Conservation (phyloP, 1,284 basidiomycete species). For the Fistulinella cinereoalba region DNA sequence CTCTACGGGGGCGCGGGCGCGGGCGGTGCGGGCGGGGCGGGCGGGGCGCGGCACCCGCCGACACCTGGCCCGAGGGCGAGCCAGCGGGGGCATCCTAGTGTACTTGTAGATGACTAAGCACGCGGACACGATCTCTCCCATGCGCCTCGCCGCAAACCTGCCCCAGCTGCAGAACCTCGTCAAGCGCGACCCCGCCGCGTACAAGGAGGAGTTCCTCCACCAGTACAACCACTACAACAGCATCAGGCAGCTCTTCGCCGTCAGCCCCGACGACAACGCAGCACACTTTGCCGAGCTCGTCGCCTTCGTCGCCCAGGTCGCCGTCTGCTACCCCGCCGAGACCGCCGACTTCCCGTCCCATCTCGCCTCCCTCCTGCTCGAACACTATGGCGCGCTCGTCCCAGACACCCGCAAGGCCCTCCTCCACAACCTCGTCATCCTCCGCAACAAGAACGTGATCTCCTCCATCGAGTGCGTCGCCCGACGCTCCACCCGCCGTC, state of each 20-base stretch:
- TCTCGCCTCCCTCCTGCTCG: conserved; percentile 72
- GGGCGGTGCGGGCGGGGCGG: conserved; percentile 22
- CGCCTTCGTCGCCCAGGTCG: conserved; percentile 73
- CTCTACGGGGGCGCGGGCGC: conserved; percentile 36
- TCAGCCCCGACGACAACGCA: conserved; percentile 77
- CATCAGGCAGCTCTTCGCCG: conserved; percentile 79
- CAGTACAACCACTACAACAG: conserved; percentile 98
- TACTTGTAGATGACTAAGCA: conserved; percentile 13
- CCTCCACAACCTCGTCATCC: conserved; percentile 87
- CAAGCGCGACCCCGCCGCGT: conserved; percentile 88
- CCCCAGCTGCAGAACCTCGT: conserved; percentile 93
- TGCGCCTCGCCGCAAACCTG: conserved; percentile 67
- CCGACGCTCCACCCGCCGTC: background rate
- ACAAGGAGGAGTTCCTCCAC: conserved; percentile 96
- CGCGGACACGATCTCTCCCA: conserved; percentile 5
- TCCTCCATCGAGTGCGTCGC: conserved; percentile 81
- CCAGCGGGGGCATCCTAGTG: background rate
- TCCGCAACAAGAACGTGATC: conserved; percentile 92
- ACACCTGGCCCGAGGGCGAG: background rate
- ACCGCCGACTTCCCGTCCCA: conserved; percentile 81
- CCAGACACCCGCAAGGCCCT: conserved; percentile 81
- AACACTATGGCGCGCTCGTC: conserved; percentile 67
- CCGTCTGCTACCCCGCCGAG: conserved; percentile 87
- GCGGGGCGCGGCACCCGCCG: background rate
- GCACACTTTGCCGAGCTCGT: conserved; percentile 84